A percentile compares a stretch with the other conserved stretches of the same genome.
These are phyloP conservation scores for Xanthoconium purpureum DNA, from an alignment of 768 basidiomycete species.

Conservation along the genomic window DNA sequence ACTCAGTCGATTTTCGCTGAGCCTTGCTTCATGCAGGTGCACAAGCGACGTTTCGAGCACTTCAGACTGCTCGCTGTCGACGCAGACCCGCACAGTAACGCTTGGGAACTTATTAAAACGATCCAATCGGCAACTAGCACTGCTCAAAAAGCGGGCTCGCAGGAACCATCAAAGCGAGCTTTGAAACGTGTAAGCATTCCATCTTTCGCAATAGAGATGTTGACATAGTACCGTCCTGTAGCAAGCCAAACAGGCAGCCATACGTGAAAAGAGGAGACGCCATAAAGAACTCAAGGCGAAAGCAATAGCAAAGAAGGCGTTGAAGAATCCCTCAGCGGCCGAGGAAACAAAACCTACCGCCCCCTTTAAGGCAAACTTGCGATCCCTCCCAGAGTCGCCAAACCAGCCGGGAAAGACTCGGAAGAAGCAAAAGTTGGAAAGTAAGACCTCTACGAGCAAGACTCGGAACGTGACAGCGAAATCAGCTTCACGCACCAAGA, in stretches of 20 bases:
- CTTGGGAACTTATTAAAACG: constrained; percentile 40
- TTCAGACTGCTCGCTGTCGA: constrained; percentile 43
- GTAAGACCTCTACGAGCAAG: not conserved
- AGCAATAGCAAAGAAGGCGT: constrained; percentile 36
- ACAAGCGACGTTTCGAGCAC: constrained; percentile 55
- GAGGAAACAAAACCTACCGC: not conserved
- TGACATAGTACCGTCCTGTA: constrained; percentile 21
- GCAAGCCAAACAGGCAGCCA: constrained; percentile 45
- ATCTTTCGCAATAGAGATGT: not conserved
- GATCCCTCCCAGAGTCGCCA: not conserved
- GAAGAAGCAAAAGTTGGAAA: constrained; percentile 20
- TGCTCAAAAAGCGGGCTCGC: constrained; percentile 5
- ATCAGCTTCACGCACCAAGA: not conserved
- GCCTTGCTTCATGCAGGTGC: constrained; percentile 43
- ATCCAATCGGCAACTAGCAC: constrained; percentile 5
- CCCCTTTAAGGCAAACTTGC: not conserved
- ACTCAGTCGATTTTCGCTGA: not conserved
- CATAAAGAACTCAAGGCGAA: constrained; percentile 45
- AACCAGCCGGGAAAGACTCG: not conserved
- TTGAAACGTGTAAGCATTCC: constrained; percentile 53
- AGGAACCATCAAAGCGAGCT: constrained; percentile 53
- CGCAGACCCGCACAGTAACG: constrained; percentile 44
- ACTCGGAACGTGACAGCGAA: not conserved
- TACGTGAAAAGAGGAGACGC: constrained; percentile 48
- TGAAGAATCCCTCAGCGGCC: not conserved